phyloP scores from a whole-genome alignment of 1,284 basidiomycete species.

The Wallemia hederae region DNA sequence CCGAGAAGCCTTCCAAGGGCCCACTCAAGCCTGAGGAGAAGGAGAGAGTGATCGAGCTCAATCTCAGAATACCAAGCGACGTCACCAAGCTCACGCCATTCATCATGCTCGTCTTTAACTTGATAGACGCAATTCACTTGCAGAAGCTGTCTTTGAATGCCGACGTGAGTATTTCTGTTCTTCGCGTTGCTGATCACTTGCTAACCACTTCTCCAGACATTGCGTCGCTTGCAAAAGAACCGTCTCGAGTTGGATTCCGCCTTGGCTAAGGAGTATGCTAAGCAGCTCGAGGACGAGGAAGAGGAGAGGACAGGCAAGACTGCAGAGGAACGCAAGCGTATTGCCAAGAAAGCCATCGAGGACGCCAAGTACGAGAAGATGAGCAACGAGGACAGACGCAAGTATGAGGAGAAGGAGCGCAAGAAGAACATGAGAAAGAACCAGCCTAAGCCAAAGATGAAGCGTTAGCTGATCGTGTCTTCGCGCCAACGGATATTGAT shows the following conservation, averaged over 20 bases:
- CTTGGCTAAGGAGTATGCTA: slow-evolving; percentile 13
- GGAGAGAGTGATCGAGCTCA: slow-evolving; percentile 40
- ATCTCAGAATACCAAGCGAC: slow-evolving; percentile 27
- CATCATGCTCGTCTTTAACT: slow-evolving; percentile 34
- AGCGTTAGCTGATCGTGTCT: too few species aligned
- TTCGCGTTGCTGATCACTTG: neutral
- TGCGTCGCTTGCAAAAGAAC: slow-evolving; percentile 35
- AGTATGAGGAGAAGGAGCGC: slow-evolving; percentile 38
- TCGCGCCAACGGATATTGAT: too few species aligned
- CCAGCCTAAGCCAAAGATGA: slow-evolving; percentile 28
- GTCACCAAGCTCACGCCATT: slow-evolving; percentile 27
- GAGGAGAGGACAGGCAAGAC: slow-evolving; percentile 26
- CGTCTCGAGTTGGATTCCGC: slow-evolving; percentile 33
- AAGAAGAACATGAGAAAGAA: slow-evolving; percentile 36
- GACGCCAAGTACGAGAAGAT: slow-evolving; percentile 15
- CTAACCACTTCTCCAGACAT: slow-evolving; percentile 20
- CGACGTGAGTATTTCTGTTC: slow-evolving; percentile 19
- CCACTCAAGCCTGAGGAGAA: slow-evolving; percentile 23
- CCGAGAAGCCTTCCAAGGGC: slow-evolving; percentile 26
- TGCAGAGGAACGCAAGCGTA: slow-evolving; percentile 34
- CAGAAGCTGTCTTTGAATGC: slow-evolving; percentile 29
- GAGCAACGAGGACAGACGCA: neutral
- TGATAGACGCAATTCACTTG: slow-evolving; percentile 33
- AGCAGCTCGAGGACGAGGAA: slow-evolving; percentile 36
- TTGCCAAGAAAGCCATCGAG: slow-evolving; percentile 41